Percentiles rank a stretch among this genome's conserved stretches.
These are phyloP conservation scores for Podaxis carcinomalis DNA, from an alignment of 768 basidiomycete genomes.

Conservation along the genomic window DNA sequence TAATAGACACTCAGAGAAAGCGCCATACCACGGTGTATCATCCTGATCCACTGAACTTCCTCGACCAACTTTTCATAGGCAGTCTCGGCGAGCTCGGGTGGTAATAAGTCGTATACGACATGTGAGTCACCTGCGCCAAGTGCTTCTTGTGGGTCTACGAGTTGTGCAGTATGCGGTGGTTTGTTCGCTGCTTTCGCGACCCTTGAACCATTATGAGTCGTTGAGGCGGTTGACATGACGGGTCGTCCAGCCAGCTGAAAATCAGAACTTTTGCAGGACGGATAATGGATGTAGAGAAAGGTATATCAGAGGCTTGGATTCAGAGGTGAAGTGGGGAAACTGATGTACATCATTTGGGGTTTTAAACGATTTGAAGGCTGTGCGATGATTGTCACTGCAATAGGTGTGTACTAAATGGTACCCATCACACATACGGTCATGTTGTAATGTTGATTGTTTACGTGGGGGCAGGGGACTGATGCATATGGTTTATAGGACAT, in stretches of 20 bases:
- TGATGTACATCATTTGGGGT: no score
- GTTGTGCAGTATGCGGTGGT: background rate
- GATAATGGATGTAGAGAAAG: no score
- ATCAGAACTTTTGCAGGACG: no score
- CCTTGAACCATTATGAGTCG: background rate
- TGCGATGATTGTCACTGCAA: no score
- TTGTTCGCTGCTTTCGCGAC: background rate
- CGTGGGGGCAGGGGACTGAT: no score
- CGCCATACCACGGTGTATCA: slow-evolving; percentile 67
- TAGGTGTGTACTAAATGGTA: no score
- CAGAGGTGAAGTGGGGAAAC: no score
- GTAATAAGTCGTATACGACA: slow-evolving; percentile 55
- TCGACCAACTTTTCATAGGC: slow-evolving; percentile 55
- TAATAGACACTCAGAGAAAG: background rate
- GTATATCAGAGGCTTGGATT: no score
- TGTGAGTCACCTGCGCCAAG: slow-evolving; percentile 68
- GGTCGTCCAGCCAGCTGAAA: background rate
- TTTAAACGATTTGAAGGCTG: no score
- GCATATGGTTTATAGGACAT: no score
- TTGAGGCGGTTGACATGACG: background rate
- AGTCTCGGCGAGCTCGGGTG: slow-evolving; percentile 45
- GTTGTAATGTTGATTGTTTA: no score
- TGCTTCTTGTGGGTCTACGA: background rate
- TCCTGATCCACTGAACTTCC: slow-evolving; percentile 70
- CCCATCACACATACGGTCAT: no score